Conservation (phyloP, 148 eudicot genomes). For the Euryodendron excelsum region DNA sequence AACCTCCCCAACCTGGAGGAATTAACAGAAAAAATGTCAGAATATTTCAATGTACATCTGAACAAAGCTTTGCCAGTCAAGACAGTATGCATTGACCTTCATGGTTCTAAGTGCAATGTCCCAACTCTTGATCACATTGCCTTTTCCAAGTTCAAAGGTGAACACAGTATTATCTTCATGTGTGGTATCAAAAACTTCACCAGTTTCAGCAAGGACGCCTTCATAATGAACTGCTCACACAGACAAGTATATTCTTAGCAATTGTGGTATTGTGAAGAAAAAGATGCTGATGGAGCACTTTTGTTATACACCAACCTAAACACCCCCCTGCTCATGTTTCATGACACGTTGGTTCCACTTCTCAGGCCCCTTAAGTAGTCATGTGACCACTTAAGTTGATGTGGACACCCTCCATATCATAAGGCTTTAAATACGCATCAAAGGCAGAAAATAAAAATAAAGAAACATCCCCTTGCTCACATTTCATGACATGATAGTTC, state of each 20-base stretch:
- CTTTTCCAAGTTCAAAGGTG: constrained; percentile 85
- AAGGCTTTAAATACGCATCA: neutral
- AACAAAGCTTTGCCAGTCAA: neutral
- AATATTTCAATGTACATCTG: neutral
- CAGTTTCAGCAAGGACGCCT: constrained; percentile 83
- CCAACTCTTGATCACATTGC: constrained; percentile 94
- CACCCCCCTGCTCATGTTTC: neutral
- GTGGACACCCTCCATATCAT: neutral
- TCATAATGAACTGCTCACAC: constrained; percentile 78
- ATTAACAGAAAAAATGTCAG: neutral
- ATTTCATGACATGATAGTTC: neutral
- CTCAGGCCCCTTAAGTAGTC: neutral
- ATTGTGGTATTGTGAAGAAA: neutral
- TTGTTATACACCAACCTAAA: neutral
- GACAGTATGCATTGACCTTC: constrained; percentile 49
- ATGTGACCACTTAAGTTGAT: neutral
- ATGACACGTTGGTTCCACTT: neutral
- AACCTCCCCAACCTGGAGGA: constrained; percentile 82
- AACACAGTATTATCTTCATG: constrained; percentile 87
- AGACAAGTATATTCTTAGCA: neutral
- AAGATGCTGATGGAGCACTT: neutral
- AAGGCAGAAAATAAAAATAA: neutral
- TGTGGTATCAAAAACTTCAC: constrained; percentile 91
- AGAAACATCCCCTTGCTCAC: neutral
- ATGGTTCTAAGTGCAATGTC: constrained; percentile 86